Evolutionary conservation across 2,329 filamentous ascomycete genomes (phyloP).

Genomic region (Alternaria novae-zelandiae): DNA sequence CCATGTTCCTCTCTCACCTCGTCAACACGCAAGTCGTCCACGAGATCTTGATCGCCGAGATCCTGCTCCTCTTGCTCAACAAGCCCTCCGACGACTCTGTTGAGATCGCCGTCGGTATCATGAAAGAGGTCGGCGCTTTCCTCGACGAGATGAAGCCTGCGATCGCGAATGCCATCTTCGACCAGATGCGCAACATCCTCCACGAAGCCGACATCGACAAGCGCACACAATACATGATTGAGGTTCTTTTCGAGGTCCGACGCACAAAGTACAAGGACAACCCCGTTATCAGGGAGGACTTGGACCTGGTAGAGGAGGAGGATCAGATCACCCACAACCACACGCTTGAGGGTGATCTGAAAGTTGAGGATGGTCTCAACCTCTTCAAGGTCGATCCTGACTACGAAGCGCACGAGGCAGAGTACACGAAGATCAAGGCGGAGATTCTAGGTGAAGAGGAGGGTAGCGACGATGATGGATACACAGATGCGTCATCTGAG

Average conservation of each 20-base stretch:
- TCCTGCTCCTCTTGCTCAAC: slow-evolving; percentile 86
- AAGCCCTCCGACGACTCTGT: slow-evolving; percentile 98
- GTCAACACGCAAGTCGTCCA: slow-evolving; percentile 96
- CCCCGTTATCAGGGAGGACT: slow-evolving; percentile 84
- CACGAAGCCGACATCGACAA: slow-evolving; percentile 98
- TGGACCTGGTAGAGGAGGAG: slow-evolving; percentile 96
- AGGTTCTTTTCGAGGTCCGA: slow-evolving; percentile 93
- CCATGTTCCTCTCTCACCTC: slow-evolving; percentile 92
- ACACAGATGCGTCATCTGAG: slow-evolving; percentile 69
- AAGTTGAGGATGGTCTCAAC: slow-evolving; percentile 84
- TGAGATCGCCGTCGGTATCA: slow-evolving; percentile 94
- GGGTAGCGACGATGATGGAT: slow-evolving; percentile 73
- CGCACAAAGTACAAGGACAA: slow-evolving; percentile 98
- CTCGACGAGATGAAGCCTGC: slow-evolving; percentile 92
- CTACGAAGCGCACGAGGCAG: slow-evolving; percentile 88
- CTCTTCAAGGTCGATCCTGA: slow-evolving; percentile 93
- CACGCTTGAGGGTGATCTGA: slow-evolving; percentile 77
- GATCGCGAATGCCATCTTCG: slow-evolving; percentile 89
- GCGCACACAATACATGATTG: slow-evolving; percentile 98
- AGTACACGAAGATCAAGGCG: slow-evolving; percentile 87
- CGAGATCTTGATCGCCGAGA: slow-evolving; percentile 91
- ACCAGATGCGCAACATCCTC: slow-evolving; percentile 92
- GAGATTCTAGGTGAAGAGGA: slow-evolving; percentile 85
- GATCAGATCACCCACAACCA: slow-evolving; percentile 94
- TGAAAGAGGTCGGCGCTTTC: slow-evolving; percentile 90